Evolutionary conservation across 768 basidiomycete species (phyloP).

Genomic region (Mycena galericulata): DNA sequence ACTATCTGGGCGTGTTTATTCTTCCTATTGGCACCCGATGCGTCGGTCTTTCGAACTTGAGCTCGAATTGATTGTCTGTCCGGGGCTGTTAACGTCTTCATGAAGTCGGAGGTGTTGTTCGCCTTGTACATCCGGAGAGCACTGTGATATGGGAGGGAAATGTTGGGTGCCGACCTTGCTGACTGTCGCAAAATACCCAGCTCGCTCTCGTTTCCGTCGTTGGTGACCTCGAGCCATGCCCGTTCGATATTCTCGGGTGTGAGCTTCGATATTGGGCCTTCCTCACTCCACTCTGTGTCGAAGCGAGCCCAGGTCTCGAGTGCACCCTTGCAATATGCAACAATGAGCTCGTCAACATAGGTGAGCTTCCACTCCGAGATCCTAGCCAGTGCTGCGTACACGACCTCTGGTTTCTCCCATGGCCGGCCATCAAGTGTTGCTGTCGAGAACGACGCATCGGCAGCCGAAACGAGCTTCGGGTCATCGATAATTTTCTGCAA

Average conservation of each 20-base stretch:
- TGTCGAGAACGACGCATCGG: background rate
- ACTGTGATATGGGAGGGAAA: background rate
- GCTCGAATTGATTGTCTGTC: conserved; percentile 1
- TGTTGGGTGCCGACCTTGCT: background rate
- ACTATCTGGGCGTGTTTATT: conserved; percentile 10
- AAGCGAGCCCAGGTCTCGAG: conserved; percentile 1
- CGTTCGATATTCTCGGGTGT: background rate
- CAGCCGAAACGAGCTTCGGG: conserved; percentile 12
- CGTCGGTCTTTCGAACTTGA: background rate
- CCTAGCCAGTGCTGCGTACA: conserved; percentile 15
- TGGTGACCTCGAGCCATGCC: conserved; percentile 34
- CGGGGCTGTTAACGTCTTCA: background rate
- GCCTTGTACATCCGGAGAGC: conserved; percentile 29
- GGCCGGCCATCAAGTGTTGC: conserved; percentile 15
- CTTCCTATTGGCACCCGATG: background rate
- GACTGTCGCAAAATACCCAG: conserved; percentile 11
- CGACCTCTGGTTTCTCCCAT: conserved; percentile 24
- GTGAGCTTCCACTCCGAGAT: background rate
- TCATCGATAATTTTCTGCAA: conserved; percentile 7
- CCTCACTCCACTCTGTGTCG: background rate
- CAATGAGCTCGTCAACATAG: conserved; percentile 7
- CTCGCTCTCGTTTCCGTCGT: conserved; percentile 35
- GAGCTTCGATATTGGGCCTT: background rate
- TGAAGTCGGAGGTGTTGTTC: conserved; percentile 4
- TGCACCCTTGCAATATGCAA: conserved; percentile 17